phyloP scores from a whole-genome alignment of 352 stramenopile species.

The Pythium brachiatum region DNA sequence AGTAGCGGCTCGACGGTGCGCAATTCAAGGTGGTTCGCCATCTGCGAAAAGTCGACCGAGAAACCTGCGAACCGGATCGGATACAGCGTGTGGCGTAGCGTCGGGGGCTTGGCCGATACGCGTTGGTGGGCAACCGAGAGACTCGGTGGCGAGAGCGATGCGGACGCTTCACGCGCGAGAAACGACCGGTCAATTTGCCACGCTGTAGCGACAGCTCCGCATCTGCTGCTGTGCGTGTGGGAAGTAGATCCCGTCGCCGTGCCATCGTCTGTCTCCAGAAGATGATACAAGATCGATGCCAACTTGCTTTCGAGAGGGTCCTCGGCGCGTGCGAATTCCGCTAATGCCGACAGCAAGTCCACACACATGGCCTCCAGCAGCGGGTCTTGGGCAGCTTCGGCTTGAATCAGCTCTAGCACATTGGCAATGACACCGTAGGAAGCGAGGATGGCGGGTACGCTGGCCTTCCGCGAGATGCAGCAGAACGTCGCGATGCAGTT shows the following conservation, averaged over 20 bases:
- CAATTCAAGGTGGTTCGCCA: slow-evolving; percentile 51
- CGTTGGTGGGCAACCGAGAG: slow-evolving; percentile 35
- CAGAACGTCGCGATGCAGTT: slow-evolving; percentile 75
- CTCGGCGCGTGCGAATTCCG: slow-evolving; percentile 50
- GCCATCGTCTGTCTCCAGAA: slow-evolving; percentile 58
- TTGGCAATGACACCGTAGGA: slow-evolving; percentile 55
- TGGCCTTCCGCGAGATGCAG: slow-evolving; percentile 45
- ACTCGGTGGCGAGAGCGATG: slow-evolving; percentile 27
- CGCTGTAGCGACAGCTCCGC: background rate
- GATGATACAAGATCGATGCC: slow-evolving; percentile 50
- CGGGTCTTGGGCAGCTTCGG: slow-evolving; percentile 17
- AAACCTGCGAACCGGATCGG: slow-evolving; percentile 43
- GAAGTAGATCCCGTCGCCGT: background rate
- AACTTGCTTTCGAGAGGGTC: slow-evolving; percentile 53
- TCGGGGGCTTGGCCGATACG: slow-evolving; percentile 19
- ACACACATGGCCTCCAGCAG: slow-evolving; percentile 63
- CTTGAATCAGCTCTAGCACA: slow-evolving; percentile 52
- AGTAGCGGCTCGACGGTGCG: slow-evolving; percentile 56
- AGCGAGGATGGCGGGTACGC: slow-evolving; percentile 42
- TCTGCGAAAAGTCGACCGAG: slow-evolving; percentile 50
- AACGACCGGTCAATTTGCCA: slow-evolving; percentile 69
- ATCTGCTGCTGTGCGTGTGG: background rate
- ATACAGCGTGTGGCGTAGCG: slow-evolving; percentile 32
- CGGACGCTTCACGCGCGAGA: slow-evolving; percentile 29
- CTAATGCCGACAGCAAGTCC: slow-evolving; percentile 59